Percentiles rank a stretch among this genome's conserved stretches.
Conservation (phyloP, 2,329 filamentous ascomycete species). For the Lasiodiplodia citricola region DNA sequence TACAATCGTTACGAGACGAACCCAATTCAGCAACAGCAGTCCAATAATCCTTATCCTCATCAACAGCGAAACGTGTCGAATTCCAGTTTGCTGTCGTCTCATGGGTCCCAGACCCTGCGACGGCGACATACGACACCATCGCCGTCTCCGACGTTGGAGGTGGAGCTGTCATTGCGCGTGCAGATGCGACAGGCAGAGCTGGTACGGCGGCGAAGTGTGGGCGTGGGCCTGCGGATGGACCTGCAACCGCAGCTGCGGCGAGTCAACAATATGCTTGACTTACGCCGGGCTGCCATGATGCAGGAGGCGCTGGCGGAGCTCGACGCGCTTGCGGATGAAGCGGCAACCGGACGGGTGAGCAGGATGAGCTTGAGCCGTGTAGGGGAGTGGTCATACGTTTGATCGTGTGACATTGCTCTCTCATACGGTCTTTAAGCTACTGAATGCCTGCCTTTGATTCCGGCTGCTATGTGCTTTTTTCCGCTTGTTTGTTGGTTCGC, state of each 20-base stretch:
- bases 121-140: slow-evolving; percentile 1
- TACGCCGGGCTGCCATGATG: slow-evolving; percentile 19
- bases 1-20: slow-evolving; percentile 16
- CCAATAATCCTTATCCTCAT: slow-evolving; percentile 13
- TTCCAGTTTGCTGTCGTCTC: slow-evolving; percentile 1
- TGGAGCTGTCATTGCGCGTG: slow-evolving; percentile 11
- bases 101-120: neutral
- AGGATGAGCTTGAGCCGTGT: slow-evolving; percentile 19
- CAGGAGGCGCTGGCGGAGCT: slow-evolving; percentile 24
- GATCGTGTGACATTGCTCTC: neutral
- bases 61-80: neutral
- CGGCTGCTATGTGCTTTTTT: neutral
- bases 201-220: slow-evolving; percentile 14
- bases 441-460: neutral
- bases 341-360: slow-evolving; percentile 14
- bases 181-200: slow-evolving; percentile 17
- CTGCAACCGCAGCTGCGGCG: slow-evolving; percentile 19
- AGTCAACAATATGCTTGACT: slow-evolving; percentile 10
- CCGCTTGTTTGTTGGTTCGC: slow-evolving; percentile 10
- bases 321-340: slow-evolving; percentile 15
- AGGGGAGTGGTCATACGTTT: slow-evolving; percentile 17
- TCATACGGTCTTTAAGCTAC: neutral
- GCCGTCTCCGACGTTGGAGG: slow-evolving; percentile 1
- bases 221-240: slow-evolving; percentile 21
- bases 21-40: slow-evolving; percentile 19